These are phyloP conservation scores for Saccharomycopsis javanensis DNA, from an alignment of 805 yeast species.

Conservation along the genomic window DNA sequence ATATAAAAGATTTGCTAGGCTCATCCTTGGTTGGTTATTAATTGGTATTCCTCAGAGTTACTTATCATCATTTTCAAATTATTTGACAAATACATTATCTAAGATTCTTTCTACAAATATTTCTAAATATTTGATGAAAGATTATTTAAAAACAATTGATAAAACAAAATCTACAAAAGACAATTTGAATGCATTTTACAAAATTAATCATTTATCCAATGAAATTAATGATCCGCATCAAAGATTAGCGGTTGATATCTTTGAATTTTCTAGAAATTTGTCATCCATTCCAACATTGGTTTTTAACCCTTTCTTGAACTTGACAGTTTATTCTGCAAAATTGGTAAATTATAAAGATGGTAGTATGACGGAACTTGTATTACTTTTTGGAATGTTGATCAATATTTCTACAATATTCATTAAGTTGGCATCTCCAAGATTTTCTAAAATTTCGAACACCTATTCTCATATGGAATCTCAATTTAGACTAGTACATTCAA, in stretches of 20 bases:
- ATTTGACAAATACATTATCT: constrained; percentile 49
- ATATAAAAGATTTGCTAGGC: constrained; percentile 51
- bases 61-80: constrained; percentile 60
- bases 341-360: constrained; percentile 42
- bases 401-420: constrained; percentile 69
- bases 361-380: constrained; percentile 66
- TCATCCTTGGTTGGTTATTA: constrained; percentile 67
- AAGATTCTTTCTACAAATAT: constrained; percentile 52
- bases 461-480: constrained; percentile 78
- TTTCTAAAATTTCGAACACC: constrained; percentile 67
- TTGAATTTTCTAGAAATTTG: constrained; percentile 60
- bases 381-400: constrained; percentile 69
- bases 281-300: constrained; percentile 74
- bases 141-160: constrained; percentile 49
- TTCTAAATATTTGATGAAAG: constrained; percentile 53
- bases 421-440: constrained; percentile 78
- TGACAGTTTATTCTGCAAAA: constrained; percentile 12
- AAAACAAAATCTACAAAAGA: constrained; percentile 25
- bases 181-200: constrained; percentile 58
- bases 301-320: constrained; percentile 27
- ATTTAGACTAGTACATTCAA: constrained; percentile 73
- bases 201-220: constrained; percentile 51
- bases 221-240: constrained; percentile 70
- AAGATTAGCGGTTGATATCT: constrained; percentile 70
- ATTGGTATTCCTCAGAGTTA: constrained; percentile 81